phyloP scores from a whole-genome alignment of 1,139 yeast species.

The Magnusiomyces ingens region DNA sequence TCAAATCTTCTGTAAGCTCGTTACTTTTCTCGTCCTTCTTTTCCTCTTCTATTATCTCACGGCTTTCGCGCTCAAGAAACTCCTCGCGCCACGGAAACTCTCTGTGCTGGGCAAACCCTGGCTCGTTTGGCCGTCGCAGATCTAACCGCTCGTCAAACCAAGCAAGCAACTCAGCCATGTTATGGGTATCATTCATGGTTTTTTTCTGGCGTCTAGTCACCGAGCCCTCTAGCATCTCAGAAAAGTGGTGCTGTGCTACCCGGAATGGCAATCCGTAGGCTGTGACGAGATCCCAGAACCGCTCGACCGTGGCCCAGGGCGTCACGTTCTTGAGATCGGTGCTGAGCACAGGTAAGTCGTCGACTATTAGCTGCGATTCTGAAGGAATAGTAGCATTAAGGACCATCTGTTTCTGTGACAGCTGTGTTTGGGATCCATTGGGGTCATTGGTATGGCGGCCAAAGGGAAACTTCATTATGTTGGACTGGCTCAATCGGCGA shows the following conservation, averaged over 20 bases:
- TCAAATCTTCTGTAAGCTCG: neutral
- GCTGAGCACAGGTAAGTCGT: neutral
- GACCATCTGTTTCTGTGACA: neutral
- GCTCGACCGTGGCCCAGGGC: constrained; percentile 89
- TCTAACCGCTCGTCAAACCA: constrained; percentile 73
- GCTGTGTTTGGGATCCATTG: too few species aligned
- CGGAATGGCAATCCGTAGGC: constrained; percentile 80
- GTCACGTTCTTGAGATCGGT: constrained; percentile 50
- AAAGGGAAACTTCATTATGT: too few species aligned
- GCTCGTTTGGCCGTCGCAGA: constrained; percentile 58
- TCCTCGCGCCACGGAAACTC: constrained; percentile 48
- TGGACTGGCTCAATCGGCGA: neutral
- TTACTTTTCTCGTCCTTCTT: neutral
- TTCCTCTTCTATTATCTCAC: neutral
- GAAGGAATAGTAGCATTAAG: neutral
- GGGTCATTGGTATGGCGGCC: too few species aligned
- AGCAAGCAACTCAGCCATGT: constrained; percentile 60
- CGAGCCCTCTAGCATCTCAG: constrained; percentile 69
- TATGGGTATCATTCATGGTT: constrained; percentile 56
- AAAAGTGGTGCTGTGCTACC: constrained; percentile 77
- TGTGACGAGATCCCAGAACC: constrained; percentile 70
- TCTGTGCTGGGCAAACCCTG: constrained; percentile 55
- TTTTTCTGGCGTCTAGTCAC: constrained; percentile 50
- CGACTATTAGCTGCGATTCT: neutral
- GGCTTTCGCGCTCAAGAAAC: neutral